Percentiles rank a stretch among this genome's conserved stretches.
phyloP scores from a whole-genome alignment of 1,139 yeast species.

The Scheffersomyces titani region DNA sequence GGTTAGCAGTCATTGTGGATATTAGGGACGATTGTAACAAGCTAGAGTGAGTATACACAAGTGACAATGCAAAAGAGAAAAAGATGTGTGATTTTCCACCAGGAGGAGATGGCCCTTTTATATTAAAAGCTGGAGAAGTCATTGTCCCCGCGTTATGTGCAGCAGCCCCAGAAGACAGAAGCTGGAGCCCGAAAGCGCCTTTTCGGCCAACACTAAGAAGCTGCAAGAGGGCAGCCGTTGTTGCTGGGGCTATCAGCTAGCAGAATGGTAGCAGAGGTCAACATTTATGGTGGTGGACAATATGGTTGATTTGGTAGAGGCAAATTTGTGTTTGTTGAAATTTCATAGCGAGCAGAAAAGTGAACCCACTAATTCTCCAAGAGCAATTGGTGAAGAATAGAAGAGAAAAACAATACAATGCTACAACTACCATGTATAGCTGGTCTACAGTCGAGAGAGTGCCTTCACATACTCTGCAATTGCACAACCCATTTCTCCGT shows the following conservation, averaged over 20 bases:
- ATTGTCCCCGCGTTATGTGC: background rate
- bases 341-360: no score
- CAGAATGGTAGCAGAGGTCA: background rate
- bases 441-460: no score
- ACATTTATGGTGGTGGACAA: background rate
- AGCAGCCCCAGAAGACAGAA: background rate
- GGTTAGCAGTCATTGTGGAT: constrained; percentile 35
- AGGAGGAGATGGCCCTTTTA: background rate
- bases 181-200: background rate
- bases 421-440: no score
- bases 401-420: no score
- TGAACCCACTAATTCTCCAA: no score
- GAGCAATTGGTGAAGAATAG: no score
- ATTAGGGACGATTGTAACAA: background rate
- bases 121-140: background rate
- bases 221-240: background rate
- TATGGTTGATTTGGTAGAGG: no score
- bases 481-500: no score
- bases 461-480: background rate
- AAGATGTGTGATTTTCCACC: background rate
- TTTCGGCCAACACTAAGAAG: background rate
- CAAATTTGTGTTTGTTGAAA: no score
- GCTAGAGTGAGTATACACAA: background rate
- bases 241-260: background rate
- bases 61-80: background rate